Base-by-base conservation (phyloP, 257 asterid genomes). In the Gynochthodes officinalis region DNA sequence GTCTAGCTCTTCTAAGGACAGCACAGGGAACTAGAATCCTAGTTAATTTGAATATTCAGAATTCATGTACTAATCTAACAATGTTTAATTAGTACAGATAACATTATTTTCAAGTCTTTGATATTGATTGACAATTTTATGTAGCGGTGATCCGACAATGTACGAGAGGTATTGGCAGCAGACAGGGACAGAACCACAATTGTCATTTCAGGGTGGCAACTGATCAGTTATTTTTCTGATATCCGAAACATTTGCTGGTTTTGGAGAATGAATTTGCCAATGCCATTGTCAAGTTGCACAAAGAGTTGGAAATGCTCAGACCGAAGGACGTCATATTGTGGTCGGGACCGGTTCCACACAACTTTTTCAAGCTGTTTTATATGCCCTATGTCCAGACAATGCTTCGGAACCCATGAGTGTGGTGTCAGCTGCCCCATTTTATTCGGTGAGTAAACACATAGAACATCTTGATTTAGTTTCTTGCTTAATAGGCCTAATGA, bases 101-200 rank as follows among this genome's bases (percentile, higher is more conserved):
- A 18, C 23, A 40, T 30, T 16, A 16, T 40, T 14, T 15, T 25
- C 3, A 6, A 21, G 16, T 70, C 25, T 43, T 68, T 35, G 68
- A 30, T 19, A 32, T 42, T 46, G 44, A 33, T 32, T 54, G 32
- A 5, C 21, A 30, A 55, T 49, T 40, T 3, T 48, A 50, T 80
- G 72, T 80, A 94, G 98, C 64, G 98, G 98, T 8, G 98, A 94
- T 80, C 98, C 98, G 11, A 91, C 96, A 11, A 94, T 94, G 97
- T 94, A 94, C 66, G 96, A 87, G 84, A 82, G 59, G 19, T 94
- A 91, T 67, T 94, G 99, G 99, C 81, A 82, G 46, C 81, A 75
- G 76, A 60, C 80, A 76, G 98, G 60, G 98, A 94, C 61, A 84
- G 71, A 71, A 75, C 96, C 3, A 79, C 93, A 0, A 82, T 87